Evolutionary conservation across 164 flowering plant genomes (phyloP), one percentile per base, ranked within the genome.

Genomic region (Sextonia rubra): DNA sequence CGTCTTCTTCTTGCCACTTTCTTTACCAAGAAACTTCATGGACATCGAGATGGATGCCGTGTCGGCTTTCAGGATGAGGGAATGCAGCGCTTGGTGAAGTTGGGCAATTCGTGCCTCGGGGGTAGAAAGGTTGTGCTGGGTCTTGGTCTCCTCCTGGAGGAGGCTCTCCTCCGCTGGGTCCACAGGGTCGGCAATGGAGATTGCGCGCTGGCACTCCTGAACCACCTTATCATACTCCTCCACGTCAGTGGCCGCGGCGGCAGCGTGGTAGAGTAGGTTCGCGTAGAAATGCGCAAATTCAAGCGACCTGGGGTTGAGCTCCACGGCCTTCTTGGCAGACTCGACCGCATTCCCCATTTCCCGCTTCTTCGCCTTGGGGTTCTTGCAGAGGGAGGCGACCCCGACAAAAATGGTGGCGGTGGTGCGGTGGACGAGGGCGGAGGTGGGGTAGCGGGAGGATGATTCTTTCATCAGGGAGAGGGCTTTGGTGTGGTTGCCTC

Each of bases 111-210:
- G 74, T 2, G 81, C 95, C 22, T 91, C 94, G 0, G 87, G 74
- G 0, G 85, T 81, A 0, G 84, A 60, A 25, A 82, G 73, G 78
- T 83, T 89, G 82, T 81, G 90, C 82, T 90, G 88, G 65, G 83
- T n/a, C n/a, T n/a, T n/a, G n/a, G n/a, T 83, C 87, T 94, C 97
- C 4, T 90, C 97, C 74, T 88, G 95, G 44, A 37, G 44, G 81
- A 95, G 81, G 69, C 90, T 89, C 84, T 91, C 97, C 76, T 84
- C 88, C 0, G 90, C 98, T 25, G 98, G 99, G 82, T 96, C 99
- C 64, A 85, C 69, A 14, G 98, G 97, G 58, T 80, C 85, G 74
- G 90, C 87, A 37, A 96, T 85, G 26, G 79, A 76, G 67, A 96
- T 78, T 1, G 88, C 97, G 25, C 97, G 78, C 74, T 93, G 94